phyloP scores from a whole-genome alignment of 2,329 filamentous ascomycete genomes.

The Cadophora malorum region DNA sequence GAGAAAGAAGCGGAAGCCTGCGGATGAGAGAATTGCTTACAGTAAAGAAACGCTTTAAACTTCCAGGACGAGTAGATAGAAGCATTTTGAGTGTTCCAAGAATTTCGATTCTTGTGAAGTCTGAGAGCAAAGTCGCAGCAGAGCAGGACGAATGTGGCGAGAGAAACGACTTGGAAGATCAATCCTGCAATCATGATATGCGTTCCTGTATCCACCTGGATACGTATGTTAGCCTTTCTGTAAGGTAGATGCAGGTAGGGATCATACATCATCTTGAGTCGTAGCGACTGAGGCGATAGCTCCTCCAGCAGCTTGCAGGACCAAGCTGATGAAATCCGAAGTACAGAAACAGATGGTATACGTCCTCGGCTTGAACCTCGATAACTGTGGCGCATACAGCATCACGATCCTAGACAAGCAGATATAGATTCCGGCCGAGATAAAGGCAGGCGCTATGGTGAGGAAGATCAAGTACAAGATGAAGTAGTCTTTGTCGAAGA shows the following conservation, averaged over 20 bases:
- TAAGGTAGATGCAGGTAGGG: too few species aligned
- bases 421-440: slow-evolving; percentile 65
- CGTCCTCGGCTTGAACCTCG: slow-evolving; percentile 46
- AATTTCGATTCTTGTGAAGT: slow-evolving; percentile 22
- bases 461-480: slow-evolving; percentile 62
- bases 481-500: slow-evolving; percentile 53
- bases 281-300: slow-evolving; percentile 50
- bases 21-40: not conserved
- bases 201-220: slow-evolving; percentile 51
- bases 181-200: slow-evolving; percentile 59
- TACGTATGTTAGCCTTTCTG: too few species aligned
- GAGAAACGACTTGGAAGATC: slow-evolving; percentile 44
- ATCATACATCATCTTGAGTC: slow-evolving; percentile 14
- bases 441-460: slow-evolving; percentile 67
- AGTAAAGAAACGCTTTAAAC: slow-evolving; percentile 34
- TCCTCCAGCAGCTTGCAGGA: slow-evolving; percentile 65
- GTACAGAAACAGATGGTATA: slow-evolving; percentile 64
- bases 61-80: slow-evolving; percentile 2
- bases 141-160: slow-evolving; percentile 45
- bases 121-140: slow-evolving; percentile 33
- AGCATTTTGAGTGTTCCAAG: slow-evolving; percentile 18
- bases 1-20: too few species aligned
- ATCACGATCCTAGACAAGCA: slow-evolving; percentile 57
- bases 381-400: slow-evolving; percentile 52
- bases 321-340: slow-evolving; percentile 63